Percentiles rank a stretch among this genome's conserved stretches.
These are phyloP conservation scores for Globisporangium nagaii DNA, from an alignment of 352 stramenopile genomes.

Conservation along the genomic window DNA sequence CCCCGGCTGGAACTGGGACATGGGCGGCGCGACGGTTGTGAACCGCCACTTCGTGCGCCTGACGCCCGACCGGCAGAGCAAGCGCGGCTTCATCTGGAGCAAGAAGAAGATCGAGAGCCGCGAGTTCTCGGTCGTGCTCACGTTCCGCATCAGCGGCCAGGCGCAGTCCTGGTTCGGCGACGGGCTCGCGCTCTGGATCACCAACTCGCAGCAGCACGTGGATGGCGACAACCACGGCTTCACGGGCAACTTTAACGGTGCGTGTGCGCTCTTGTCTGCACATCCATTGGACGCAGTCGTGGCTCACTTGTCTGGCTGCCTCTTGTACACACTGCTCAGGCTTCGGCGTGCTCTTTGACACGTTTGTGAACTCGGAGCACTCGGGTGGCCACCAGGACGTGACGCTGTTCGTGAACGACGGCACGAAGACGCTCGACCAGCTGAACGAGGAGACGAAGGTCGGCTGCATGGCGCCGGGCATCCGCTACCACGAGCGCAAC, in stretches of 20 bases:
- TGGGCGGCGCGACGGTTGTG: constrained; percentile 56
- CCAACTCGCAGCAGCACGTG: constrained; percentile 38
- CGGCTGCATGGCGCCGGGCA: constrained; percentile 69
- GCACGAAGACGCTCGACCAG: constrained; percentile 69
- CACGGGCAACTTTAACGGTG: constrained; percentile 51
- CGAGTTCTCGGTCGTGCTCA: constrained; percentile 75
- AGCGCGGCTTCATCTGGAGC: constrained; percentile 70
- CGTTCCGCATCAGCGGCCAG: constrained; percentile 82
- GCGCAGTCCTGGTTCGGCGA: constrained; percentile 72
- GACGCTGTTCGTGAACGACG: constrained; percentile 78
- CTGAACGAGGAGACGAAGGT: constrained; percentile 62
- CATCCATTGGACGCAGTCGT: too few relatives aligned
- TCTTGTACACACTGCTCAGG: too few relatives aligned
- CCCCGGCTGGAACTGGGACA: constrained; percentile 47
- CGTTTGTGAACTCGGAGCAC: constrained; percentile 81
- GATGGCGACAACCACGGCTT: constrained; percentile 81
- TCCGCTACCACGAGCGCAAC: constrained; percentile 82
- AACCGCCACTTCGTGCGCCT: constrained; percentile 81
- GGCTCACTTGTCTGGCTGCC: too few relatives aligned
- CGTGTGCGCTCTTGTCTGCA: neutral
- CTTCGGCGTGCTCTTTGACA: constrained; percentile 79
- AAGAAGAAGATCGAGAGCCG: constrained; percentile 48
- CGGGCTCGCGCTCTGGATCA: constrained; percentile 79
- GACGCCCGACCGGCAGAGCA: constrained; percentile 76
- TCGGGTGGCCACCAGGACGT: constrained; percentile 78